Evolutionary conservation across 2,329 filamentous ascomycete genomes (phyloP), one percentile per base, ranked within the genome.

Genomic region (Fusarium kyushuense): DNA sequence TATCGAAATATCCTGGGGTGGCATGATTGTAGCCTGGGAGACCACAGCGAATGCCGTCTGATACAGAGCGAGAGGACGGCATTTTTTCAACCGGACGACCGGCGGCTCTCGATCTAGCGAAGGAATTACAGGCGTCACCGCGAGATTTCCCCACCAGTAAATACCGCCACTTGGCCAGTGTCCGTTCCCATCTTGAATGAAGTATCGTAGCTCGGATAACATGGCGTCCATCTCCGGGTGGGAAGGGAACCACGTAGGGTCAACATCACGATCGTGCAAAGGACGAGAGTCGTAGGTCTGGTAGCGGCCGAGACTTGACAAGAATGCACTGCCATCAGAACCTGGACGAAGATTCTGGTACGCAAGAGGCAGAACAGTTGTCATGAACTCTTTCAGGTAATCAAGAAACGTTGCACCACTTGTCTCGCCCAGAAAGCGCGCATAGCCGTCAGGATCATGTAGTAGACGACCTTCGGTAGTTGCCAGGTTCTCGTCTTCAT

Each of bases 381-480:
- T 73, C 75, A 86, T 83, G 60, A 85, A 81, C 51, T 79, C 79
- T 63, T 85, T 85, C 41, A 86, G 72, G 19, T 81, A 76, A 58
- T 86, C 83, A 7, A 85, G 78, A 54, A 85, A 85, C 2, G 80
- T 83, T 13, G 83, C 82, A 17, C 82, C 83, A 23, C 83, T 84
- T 10, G 83, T 84, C 69, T 82, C 81, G 38, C 84, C 84, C 4
- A 84, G 78, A 68, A 83, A 85, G 14, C 83, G 80, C 2, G 78
- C 74, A 25, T 78, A 81, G 25, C 83, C 83, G 43, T 81, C 78
- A 5, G 75, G 73, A 60, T 86, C 84, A 27, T 80, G 76, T 8
- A 86, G 77, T 19, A 83, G 72, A 21, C 80, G 77, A 10, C 82
- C 83, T n/a, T 82, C 73, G 7, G 70, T 76, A 19, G 72, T 58